These are phyloP conservation scores for Calycina herbarum DNA, from an alignment of 2,329 filamentous ascomycete genomes.

Conservation along the genomic window DNA sequence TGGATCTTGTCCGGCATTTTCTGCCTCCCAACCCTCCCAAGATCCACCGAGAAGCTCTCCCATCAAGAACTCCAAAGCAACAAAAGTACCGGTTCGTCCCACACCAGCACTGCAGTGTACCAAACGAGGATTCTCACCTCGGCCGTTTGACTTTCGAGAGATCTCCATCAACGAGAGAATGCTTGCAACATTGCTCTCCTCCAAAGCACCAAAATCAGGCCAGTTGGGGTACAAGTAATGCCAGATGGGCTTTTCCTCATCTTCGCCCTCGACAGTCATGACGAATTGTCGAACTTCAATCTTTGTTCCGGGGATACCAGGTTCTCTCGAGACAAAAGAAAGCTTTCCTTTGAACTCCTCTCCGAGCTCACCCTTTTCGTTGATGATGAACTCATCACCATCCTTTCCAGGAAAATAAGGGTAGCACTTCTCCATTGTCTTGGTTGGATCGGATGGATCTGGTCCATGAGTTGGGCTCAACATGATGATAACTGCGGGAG, in stretches of 20 bases:
- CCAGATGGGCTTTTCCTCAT: conserved; percentile 67
- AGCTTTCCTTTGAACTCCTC: conserved; percentile 70
- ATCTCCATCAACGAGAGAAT: conserved; percentile 70
- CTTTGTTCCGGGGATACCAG: conserved; percentile 55
- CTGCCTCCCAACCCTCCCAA: conserved; percentile 35
- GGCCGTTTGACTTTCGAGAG: conserved; percentile 58
- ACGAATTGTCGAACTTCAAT: conserved; percentile 75
- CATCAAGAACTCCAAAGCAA: conserved; percentile 89
- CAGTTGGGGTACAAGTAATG: conserved; percentile 85
- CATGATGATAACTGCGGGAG: conserved; percentile 86
- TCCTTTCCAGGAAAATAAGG: conserved; percentile 75
- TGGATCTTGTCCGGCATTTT: conserved; percentile 56
- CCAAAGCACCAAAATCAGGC: conserved; percentile 87
- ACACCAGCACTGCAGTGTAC: conserved; percentile 90
- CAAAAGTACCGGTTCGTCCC: conserved; percentile 91
- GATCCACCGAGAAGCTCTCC: conserved; percentile 76
- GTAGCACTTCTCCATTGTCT: conserved; percentile 74
- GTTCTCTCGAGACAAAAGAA: conserved; percentile 53
- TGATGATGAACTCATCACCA: conserved; percentile 54
- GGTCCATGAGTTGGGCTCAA: conserved; percentile 77
- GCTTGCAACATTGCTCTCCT: conserved; percentile 63
- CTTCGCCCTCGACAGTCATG: conserved; percentile 45
- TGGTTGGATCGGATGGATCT: conserved; percentile 42
- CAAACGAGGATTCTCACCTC: conserved; percentile 70
- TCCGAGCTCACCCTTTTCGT: conserved; percentile 63